phyloP scores from a whole-genome alignment of 2,329 filamentous ascomycete species.

The Penicillium corylophilum region DNA sequence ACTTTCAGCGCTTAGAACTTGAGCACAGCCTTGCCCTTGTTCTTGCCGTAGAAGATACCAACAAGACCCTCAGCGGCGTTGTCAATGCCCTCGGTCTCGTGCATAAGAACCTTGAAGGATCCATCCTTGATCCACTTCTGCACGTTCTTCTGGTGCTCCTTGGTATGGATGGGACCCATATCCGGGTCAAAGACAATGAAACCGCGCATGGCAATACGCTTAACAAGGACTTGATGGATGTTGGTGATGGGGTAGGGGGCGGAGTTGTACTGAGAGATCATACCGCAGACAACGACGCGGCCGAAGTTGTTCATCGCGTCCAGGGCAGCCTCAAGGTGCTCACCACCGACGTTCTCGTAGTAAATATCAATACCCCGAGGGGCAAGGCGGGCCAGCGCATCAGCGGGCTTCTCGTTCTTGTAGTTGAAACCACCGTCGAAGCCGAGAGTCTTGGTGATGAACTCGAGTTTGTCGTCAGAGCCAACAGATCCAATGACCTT shows the following conservation, averaged over 20 bases:
- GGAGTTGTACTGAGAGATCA: conserved; percentile 78
- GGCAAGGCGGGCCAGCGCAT: conserved; percentile 68
- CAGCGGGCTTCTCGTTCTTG: conserved; percentile 72
- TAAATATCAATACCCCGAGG: conserved; percentile 80
- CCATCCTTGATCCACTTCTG: conserved; percentile 75
- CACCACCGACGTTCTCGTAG: conserved; percentile 77
- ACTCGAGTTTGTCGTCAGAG: conserved; percentile 75
- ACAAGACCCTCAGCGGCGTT: conserved; percentile 71
- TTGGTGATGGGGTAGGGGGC: conserved; percentile 68
- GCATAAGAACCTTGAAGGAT: conserved; percentile 67
- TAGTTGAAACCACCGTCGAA: conserved; percentile 83
- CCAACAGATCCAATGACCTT: conserved; percentile 79
- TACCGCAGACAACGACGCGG: conserved; percentile 62
- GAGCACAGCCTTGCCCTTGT: conserved; percentile 82
- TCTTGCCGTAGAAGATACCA: conserved; percentile 72
- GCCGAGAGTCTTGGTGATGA: conserved; percentile 65
- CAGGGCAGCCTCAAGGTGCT: conserved; percentile 69
- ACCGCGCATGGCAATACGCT: conserved; percentile 67
- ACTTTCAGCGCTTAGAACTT: conserved; percentile 54
- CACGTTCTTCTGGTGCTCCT: conserved; percentile 74
- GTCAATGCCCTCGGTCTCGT: conserved; percentile 73
- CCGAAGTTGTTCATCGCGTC: conserved; percentile 64
- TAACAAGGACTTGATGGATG: conserved; percentile 62
- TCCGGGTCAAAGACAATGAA: conserved; percentile 70
- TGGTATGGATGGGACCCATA: conserved; percentile 64